A percentile compares a stretch with the other conserved stretches of the same genome.
These are phyloP conservation scores for Candida taoyuanica DNA, from an alignment of 805 yeast species.

Conservation along the genomic window DNA sequence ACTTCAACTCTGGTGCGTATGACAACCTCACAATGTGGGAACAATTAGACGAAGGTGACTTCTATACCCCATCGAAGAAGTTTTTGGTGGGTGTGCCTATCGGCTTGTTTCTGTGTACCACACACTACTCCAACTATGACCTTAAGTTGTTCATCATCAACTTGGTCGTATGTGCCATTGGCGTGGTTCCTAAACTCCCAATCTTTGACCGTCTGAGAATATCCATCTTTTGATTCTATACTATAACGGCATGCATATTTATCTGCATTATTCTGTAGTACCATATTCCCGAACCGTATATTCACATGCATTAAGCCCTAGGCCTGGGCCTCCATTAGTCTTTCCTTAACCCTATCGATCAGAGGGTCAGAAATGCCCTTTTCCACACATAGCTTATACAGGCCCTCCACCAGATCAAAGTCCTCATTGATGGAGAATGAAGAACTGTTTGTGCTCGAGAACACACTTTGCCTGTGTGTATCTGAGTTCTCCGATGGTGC, in stretches of 20 bases:
- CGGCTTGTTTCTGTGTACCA: slow-evolving; percentile 73
- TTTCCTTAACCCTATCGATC: slow-evolving; percentile 18
- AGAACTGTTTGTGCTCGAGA: slow-evolving; percentile 17
- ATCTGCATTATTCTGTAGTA: not conserved
- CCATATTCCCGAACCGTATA: not conserved
- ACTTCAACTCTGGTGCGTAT: slow-evolving; percentile 93
- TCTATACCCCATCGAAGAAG: slow-evolving; percentile 94
- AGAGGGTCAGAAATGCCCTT: slow-evolving; percentile 22
- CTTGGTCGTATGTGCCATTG: slow-evolving; percentile 68
- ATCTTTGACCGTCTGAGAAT: slow-evolving; percentile 74
- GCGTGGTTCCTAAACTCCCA: slow-evolving; percentile 90
- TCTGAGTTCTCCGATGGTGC: slow-evolving; percentile 1
- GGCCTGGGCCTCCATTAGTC: slow-evolving; percentile 4
- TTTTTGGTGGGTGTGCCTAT: slow-evolving; percentile 92
- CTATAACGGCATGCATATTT: not conserved
- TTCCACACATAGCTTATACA: slow-evolving; percentile 22
- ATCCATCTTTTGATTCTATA: slow-evolving; percentile 18
- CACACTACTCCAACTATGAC: slow-evolving; percentile 88
- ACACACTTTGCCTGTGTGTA: slow-evolving; percentile 6
- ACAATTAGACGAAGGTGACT: slow-evolving; percentile 91
- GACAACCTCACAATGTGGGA: slow-evolving; percentile 99
- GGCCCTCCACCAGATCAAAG: slow-evolving; percentile 16
- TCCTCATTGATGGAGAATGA: slow-evolving; percentile 17
- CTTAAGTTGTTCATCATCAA: slow-evolving; percentile 73
- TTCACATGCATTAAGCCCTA: not conserved